Conservation (phyloP, 805 yeast species). For the Ogataea parapolymorpha region DNA sequence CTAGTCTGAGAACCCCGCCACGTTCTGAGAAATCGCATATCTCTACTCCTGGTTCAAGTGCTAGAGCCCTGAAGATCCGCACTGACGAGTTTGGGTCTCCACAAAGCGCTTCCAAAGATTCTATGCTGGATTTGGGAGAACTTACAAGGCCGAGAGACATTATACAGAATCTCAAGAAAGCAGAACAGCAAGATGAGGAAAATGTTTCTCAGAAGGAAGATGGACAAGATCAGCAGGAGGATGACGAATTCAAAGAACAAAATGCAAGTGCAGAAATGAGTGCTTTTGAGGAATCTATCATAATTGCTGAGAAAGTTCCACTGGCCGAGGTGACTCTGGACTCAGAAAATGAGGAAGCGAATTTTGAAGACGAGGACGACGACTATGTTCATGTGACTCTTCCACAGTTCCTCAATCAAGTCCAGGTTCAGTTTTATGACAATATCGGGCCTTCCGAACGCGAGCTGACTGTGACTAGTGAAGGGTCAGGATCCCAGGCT, state of each 20-base stretch:
- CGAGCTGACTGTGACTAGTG: slow-evolving; percentile 17
- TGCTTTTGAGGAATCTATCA: slow-evolving; percentile 17
- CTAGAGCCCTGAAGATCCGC: slow-evolving; percentile 17
- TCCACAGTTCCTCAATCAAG: slow-evolving; percentile 27
- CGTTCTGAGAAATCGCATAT: background rate
- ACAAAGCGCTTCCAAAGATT: slow-evolving; percentile 15
- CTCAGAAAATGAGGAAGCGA: slow-evolving; percentile 20
- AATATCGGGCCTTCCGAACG: slow-evolving; percentile 30
- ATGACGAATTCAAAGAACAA: background rate
- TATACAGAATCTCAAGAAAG: background rate
- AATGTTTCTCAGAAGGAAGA: background rate
- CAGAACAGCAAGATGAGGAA: background rate
- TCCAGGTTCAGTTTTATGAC: slow-evolving; percentile 32
- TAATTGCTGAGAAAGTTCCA: slow-evolving; percentile 30
- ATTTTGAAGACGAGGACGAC: slow-evolving; percentile 24
- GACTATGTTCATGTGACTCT: slow-evolving; percentile 28
- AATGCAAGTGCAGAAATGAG: slow-evolving; percentile 15
- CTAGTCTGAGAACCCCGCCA: slow-evolving; percentile 9
- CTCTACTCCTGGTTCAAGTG: slow-evolving; percentile 18
- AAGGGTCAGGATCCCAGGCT: slow-evolving; percentile 17
- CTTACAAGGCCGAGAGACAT: slow-evolving; percentile 5
- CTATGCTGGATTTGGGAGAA: slow-evolving; percentile 2
- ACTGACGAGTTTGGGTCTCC: slow-evolving; percentile 22
- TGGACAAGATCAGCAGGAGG: background rate
- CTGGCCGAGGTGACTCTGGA: slow-evolving; percentile 30